A percentile compares a stretch with the other conserved stretches of the same genome.
These are phyloP conservation scores for Oryza longistaminata DNA, from an alignment of 176 grass and related monocot genomes.

Conservation along the genomic window DNA sequence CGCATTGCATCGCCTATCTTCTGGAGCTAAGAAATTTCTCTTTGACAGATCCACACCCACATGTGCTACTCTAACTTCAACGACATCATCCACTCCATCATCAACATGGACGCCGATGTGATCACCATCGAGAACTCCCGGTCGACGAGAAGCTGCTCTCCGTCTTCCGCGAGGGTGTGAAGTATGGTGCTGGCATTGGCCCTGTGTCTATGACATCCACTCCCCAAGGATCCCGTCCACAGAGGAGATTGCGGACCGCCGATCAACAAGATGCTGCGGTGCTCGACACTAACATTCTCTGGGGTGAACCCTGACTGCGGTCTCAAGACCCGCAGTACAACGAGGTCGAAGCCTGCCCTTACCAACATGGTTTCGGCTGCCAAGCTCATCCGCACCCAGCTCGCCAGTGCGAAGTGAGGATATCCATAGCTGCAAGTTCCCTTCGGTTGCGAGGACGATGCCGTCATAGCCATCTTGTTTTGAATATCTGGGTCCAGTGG, in stretches of 20 bases:
- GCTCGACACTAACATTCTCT: conserved; percentile 89
- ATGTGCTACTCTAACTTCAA: conserved; percentile 99
- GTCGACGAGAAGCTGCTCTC: conserved; percentile 87
- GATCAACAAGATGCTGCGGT: conserved; percentile 94
- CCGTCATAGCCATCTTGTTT: conserved; percentile 32
- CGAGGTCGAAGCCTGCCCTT: conserved; percentile 81
- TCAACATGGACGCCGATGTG: conserved; percentile 88
- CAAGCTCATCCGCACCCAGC: conserved; percentile 82
- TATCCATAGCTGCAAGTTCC: not conserved
- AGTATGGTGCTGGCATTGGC: conserved; percentile 77
- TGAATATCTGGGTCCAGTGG: conserved; percentile 37
- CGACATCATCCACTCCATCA: conserved; percentile 97
- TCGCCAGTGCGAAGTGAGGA: conserved; percentile 58
- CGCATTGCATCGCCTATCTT: not conserved
- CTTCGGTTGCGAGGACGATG: conserved; percentile 29
- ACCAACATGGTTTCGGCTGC: conserved; percentile 74
- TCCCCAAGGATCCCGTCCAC: conserved; percentile 80
- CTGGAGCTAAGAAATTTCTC: not conserved
- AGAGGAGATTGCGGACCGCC: conserved; percentile 79
- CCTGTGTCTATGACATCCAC: conserved; percentile 93
- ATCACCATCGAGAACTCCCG: conserved; percentile 97
- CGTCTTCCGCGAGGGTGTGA: conserved; percentile 82
- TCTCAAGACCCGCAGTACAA: conserved; percentile 88
- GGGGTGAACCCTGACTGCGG: conserved; percentile 96
- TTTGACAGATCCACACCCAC: conserved; percentile 88